A percentile compares a stretch with the other conserved stretches of the same genome.
Conservation (phyloP, 208 protist genomes). For the Leishmania gerbilli region DNA sequence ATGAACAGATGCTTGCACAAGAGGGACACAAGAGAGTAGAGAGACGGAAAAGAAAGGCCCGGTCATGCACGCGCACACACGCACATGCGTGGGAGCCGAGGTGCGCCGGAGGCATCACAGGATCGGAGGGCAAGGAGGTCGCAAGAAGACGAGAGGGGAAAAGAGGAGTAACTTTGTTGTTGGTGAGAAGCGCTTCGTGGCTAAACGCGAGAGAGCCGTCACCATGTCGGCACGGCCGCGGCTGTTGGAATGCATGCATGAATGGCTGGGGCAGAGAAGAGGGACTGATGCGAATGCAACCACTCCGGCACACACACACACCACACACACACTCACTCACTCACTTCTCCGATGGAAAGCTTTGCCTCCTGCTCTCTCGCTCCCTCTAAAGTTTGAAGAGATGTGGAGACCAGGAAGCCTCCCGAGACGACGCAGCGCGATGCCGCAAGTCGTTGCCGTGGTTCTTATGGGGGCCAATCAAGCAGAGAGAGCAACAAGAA, state of each 20-base stretch:
- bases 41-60: neutral
- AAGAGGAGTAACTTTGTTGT: neutral
- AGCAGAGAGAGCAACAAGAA: neutral
- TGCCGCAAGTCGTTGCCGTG: neutral
- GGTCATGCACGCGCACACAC: neutral
- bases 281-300: neutral
- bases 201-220: neutral
- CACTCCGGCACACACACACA: neutral
- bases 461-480: neutral
- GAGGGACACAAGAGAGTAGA: neutral
- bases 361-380: neutral
- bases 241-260: neutral
- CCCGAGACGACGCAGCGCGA: neutral
- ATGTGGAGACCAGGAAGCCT: neutral
- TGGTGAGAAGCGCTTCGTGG: neutral
- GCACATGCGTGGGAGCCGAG: neutral
- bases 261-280: neutral
- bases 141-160: neutral
- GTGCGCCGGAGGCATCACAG: neutral
- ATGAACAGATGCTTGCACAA: neutral
- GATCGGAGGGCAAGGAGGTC: neutral
- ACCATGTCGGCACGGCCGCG: neutral
- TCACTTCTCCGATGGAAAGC: neutral
- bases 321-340: neutral
- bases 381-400: neutral